These are phyloP conservation scores for Nitzschia putrida DNA, from an alignment of 108 stramenopile species.

Conservation along the genomic window DNA sequence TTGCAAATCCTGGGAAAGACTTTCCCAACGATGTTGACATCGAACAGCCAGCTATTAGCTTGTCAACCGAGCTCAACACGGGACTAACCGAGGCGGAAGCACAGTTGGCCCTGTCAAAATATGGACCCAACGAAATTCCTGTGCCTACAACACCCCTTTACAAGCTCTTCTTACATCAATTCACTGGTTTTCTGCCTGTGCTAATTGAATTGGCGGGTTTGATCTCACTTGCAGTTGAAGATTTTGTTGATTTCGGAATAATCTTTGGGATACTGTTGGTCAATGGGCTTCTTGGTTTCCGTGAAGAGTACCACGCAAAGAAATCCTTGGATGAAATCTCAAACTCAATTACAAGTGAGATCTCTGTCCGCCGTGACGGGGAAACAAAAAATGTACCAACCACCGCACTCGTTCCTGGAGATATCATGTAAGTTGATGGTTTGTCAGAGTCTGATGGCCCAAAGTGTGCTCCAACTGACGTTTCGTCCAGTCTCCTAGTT, in stretches of 20 bases:
- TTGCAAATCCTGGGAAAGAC: too few relatives aligned
- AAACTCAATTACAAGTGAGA: constrained; percentile 49
- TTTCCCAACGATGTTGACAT: too few relatives aligned
- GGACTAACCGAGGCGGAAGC: constrained; percentile 42
- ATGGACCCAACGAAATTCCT: constrained; percentile 58
- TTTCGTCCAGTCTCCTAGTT: constrained; percentile 52
- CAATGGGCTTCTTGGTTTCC: constrained; percentile 71
- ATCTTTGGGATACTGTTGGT: constrained; percentile 56
- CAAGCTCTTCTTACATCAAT: constrained; percentile 50
- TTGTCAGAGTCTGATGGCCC: background rate
- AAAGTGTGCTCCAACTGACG: background rate
- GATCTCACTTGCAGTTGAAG: constrained; percentile 38
- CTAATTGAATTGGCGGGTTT: constrained; percentile 52
- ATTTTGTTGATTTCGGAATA: constrained; percentile 43
- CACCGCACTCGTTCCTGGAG: constrained; percentile 78
- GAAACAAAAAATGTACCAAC: constrained; percentile 38
- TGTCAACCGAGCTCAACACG: background rate
- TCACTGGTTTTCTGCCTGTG: constrained; percentile 48
- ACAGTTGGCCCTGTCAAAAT: constrained; percentile 13
- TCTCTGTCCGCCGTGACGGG: constrained; percentile 63
- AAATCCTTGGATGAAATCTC: constrained; percentile 60
- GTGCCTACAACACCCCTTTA: constrained; percentile 29
- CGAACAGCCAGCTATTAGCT: too few relatives aligned
- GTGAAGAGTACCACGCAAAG: constrained; percentile 78
- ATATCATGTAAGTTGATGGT: constrained; percentile 47